Base-by-base conservation (phyloP, 2,329 filamentous ascomycete genomes). In the Ramularia endophylla region DNA sequence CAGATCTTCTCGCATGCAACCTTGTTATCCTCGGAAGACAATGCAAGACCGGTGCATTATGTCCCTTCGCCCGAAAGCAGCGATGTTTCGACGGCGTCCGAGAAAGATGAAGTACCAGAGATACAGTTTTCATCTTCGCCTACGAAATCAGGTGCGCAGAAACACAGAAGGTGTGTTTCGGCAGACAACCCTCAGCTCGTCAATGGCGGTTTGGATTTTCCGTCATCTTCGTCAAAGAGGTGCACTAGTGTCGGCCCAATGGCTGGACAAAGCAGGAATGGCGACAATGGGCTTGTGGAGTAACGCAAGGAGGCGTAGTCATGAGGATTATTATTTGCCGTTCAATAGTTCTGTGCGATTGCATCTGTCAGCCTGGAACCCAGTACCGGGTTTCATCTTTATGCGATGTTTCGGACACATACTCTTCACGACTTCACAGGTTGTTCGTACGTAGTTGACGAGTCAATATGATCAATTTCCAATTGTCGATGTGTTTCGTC, bases 151-250 rank as follows among this genome's bases (percentile, higher is more conserved):
- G 46, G 45, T 17, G 46, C 47, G 13, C 43, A 48, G 25, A 39
- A 29, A 34, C 52, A 52, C 36, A 50, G 49, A 41, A 49, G 55
- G 34, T 49, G 57, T 17, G 54, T 54, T 38, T 61, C 58, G 22
- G 53, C 54, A 27, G 53, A 54, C 42, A 53, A 55, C 5, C 47
- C 57, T 34, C 44, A 48, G 32, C 31, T 50, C 31, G 48, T 54
- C 29, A 41, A 54, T 38, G 50, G 44, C 38, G 43, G 50, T 27
- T 32, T 52, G 34, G 33, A 33, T 17, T 33, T 40, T 32, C 41
- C 45, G 27, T 37, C 34, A 35, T n/a, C n/a, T n/a, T 35, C 20
- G 28, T 29, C 36, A 17, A 43, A 44, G 37, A 45, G 54, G 40
- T 48, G 50, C 30, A 46, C 33, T 28, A 54, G 53, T 45, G 44